Conservation (phyloP, 2,329 filamentous ascomycete species). For the Cercospora sp. region DNA sequence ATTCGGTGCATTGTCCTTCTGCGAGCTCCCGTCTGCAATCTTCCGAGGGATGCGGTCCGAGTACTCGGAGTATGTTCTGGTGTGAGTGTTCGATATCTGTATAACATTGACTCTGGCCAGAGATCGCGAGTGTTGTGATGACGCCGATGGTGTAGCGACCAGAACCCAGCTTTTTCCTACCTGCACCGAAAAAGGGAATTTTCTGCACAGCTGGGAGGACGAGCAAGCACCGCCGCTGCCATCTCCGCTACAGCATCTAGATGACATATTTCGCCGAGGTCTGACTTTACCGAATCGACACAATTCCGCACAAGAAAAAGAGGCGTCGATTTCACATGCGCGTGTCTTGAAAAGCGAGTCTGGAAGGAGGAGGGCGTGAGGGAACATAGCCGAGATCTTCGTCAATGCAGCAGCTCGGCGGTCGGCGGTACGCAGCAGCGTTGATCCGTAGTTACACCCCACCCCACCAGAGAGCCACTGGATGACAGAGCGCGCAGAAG, state of each 20-base stretch:
- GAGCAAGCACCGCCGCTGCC: not conserved
- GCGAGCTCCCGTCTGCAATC: not conserved
- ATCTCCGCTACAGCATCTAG: not conserved
- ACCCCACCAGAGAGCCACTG: not conserved
- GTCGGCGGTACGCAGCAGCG: not conserved
- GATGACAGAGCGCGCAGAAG: not conserved
- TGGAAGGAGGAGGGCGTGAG: not conserved
- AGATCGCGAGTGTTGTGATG: not conserved
- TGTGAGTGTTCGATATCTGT: not conserved
- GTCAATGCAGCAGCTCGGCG: not conserved
- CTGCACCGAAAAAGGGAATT: not conserved
- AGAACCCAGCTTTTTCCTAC: not conserved
- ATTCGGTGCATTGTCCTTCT: not conserved
- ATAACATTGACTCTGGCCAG: not conserved
- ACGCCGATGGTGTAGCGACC: not conserved
- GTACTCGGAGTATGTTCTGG: not conserved
- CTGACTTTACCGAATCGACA: not conserved
- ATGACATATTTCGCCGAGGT: not conserved
- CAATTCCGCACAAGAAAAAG: not conserved
- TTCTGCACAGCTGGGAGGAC: not conserved
- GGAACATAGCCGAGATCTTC: conserved; percentile 4
- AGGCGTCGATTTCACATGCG: not conserved
- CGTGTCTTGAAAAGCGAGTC: not conserved
- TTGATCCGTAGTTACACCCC: conserved; percentile 1
- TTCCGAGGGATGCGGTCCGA: not conserved